These are phyloP conservation scores for Chenopodium album DNA, from an alignment of 148 eudicot genomes.

Conservation along the genomic window DNA sequence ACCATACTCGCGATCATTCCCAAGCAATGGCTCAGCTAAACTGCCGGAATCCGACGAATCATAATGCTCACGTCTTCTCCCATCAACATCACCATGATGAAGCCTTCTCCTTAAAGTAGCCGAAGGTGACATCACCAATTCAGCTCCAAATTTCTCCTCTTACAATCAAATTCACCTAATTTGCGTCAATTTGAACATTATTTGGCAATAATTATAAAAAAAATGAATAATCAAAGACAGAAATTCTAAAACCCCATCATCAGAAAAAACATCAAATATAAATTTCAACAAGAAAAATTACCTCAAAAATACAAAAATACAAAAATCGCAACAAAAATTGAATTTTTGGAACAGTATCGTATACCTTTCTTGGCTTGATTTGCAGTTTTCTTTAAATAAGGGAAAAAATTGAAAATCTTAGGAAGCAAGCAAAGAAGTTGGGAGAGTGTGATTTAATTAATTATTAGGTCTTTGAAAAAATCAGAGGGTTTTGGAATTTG, in stretches of 20 bases:
- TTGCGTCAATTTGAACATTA: not conserved
- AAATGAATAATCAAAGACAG: not conserved
- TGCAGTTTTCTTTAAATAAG: not conserved
- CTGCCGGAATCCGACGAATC: slow-evolving; percentile 49
- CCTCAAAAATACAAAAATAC: not conserved
- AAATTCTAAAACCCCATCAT: slow-evolving; percentile 1
- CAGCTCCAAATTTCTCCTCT: not conserved
- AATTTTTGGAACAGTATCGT: not conserved
- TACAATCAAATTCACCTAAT: slow-evolving; percentile 6
- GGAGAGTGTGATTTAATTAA: not conserved
- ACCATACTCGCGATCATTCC: slow-evolving; percentile 39
- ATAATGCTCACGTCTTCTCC: slow-evolving; percentile 63
- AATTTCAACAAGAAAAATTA: not conserved
- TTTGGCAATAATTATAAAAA: not conserved
- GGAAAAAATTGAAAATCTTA: not conserved
- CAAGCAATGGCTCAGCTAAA: slow-evolving; percentile 79
- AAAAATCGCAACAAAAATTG: not conserved
- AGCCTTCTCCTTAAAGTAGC: slow-evolving; percentile 75
- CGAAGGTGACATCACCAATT: slow-evolving; percentile 55
- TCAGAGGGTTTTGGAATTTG: not conserved
- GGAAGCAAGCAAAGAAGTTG: slow-evolving; percentile 14
- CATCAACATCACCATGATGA: slow-evolving; percentile 90
- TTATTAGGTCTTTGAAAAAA: not conserved
- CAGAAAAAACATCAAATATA: not conserved
- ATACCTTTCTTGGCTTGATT: slow-evolving; percentile 8